Percentiles rank a stretch among this genome's conserved stretches.
Conservation (phyloP, 2,329 filamentous ascomycete genomes). For the Fusarium ramigenum region DNA sequence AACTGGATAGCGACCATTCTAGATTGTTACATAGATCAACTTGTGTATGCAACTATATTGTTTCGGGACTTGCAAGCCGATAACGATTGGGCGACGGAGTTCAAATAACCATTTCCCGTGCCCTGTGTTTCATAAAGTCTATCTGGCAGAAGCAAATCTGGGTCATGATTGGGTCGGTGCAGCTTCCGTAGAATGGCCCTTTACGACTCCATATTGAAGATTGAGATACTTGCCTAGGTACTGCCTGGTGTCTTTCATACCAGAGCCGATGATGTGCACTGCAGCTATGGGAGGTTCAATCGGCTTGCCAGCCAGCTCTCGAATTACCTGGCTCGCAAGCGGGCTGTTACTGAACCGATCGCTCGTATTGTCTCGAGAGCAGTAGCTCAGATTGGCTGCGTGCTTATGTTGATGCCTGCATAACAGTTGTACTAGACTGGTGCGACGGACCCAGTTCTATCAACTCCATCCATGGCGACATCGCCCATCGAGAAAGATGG, state of each 20-base stretch:
- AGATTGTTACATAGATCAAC: background rate
- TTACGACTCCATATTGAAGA: background rate
- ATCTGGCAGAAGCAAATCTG: background rate
- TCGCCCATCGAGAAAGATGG: constrained; percentile 26
- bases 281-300: background rate
- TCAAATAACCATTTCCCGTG: background rate
- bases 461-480: constrained; percentile 36
- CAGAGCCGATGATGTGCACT: background rate
- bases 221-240: background rate
- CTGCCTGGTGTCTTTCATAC: background rate
- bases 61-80: background rate
- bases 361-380: background rate
- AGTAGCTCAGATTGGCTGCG: background rate
- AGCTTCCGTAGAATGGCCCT: background rate
- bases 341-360: background rate
- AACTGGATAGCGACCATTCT: background rate
- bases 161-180: background rate
- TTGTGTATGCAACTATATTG: background rate
- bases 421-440: constrained; percentile 14
- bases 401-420: constrained; percentile 20
- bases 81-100: background rate
- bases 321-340: background rate
- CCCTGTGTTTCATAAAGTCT: background rate
- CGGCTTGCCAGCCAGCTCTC: background rate
- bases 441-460: constrained; percentile 14